Evolutionary conservation across 2,329 filamentous ascomycete species (phyloP), one percentile per base, ranked within the genome.

Genomic region (Colletotrichum acutatum): DNA sequence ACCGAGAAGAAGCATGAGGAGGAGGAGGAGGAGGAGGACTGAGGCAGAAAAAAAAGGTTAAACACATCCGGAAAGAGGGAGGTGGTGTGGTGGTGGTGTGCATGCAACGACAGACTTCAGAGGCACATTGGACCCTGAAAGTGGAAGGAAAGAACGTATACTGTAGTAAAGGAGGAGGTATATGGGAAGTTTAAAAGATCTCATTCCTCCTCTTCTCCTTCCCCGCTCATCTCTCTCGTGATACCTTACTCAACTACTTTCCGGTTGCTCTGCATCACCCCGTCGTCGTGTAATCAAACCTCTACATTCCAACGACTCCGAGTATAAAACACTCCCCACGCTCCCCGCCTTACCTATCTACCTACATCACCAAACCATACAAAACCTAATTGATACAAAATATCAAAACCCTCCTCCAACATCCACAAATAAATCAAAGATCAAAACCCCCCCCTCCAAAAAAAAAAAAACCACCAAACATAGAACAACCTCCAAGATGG

Each of bases 41-140:
- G 42, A 46, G 32, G 11, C 16, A n/a, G 6, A 4, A 46, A 49
- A 4, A 28, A n/a, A n/a, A 8, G 14, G n/a, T 32, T 37, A 32
- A 49, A 53, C 14, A 49, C 42, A n/a, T 49, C 3, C 26, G 30
- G 11, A 46, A 26, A 11, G 28, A 59, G 11, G 42, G 19, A 12
- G 42, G 46, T 59, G 22, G 60, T 34, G 32, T 22, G 66, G 30
- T n/a, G 5, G 22, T 14, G n/a, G 16, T n/a, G 42, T 16, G 32
- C 11, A 3, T 54, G 49, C 32, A 28, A 52, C 2, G 24, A 9
- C 32, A 26, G 37, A 42, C 28, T 28, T 68, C 32, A 52, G n/a
- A 58, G 52, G 58, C 6, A 58, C 26, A 68, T 46, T 68, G 65
- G 65, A 71, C 69, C 69, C 69, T 68, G 32, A 19, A 68, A 54